Conservation (phyloP, 1,284 basidiomycete species). For the Ganoderma sinense region DNA sequence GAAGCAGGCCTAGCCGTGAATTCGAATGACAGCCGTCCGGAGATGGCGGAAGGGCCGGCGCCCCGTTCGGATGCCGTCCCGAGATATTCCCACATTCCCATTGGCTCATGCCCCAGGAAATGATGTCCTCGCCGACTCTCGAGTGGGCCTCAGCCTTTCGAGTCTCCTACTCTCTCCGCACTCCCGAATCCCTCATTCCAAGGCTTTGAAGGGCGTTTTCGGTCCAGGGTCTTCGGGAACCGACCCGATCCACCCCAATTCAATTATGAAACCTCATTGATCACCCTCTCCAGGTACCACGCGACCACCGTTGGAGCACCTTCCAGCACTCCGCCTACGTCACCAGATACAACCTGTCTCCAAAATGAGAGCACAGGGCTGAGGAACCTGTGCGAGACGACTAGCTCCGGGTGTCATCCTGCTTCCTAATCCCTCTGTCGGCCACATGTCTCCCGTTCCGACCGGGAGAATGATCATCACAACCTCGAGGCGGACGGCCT, state of each 20-base stretch:
- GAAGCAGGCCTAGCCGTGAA: too few species aligned
- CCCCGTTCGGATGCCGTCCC: not conserved
- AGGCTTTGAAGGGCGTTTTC: not conserved
- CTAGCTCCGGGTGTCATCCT: not conserved
- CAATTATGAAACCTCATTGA: not conserved
- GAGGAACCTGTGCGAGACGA: not conserved
- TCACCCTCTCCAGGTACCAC: not conserved
- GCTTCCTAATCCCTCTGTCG: not conserved
- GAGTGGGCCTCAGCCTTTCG: not conserved
- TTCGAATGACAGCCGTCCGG: too few species aligned
- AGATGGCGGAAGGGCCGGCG: too few species aligned
- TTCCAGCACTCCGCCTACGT: not conserved
- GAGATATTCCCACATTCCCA: not conserved
- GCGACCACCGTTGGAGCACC: not conserved
- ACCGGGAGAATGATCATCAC: not conserved
- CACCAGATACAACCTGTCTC: not conserved
- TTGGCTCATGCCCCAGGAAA: not conserved
- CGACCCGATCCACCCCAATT: not conserved
- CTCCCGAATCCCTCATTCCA: not conserved
- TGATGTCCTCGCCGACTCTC: not conserved
- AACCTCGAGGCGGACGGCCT: not conserved
- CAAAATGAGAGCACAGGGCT: not conserved
- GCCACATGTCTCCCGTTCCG: not conserved
- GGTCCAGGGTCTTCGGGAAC: not conserved
- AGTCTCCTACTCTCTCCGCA: not conserved